Evolutionary conservation across 306 rosid species (phyloP).

Genomic region (Gastrolobium bilobum): DNA sequence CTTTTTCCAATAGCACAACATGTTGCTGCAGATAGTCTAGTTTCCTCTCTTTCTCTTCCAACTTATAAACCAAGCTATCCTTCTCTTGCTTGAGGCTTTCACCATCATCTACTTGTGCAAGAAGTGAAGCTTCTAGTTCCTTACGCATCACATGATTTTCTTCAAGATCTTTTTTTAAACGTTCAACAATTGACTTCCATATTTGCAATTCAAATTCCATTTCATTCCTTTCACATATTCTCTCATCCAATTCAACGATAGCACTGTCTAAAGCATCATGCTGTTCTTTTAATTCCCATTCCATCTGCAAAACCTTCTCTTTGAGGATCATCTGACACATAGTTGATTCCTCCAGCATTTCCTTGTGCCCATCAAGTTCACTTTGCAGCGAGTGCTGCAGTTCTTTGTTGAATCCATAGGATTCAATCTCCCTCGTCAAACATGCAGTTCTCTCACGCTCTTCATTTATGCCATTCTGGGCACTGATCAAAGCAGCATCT

Average conservation of each 20-base stretch:
- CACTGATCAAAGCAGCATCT: constrained; percentile 57
- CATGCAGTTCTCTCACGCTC: constrained; percentile 52
- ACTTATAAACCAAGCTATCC: constrained; percentile 43
- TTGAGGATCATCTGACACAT: constrained; percentile 54
- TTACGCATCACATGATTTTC: constrained; percentile 59
- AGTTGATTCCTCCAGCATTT: constrained; percentile 68
- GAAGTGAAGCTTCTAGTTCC: constrained; percentile 83
- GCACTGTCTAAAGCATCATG: constrained; percentile 62
- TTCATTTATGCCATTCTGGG: constrained; percentile 48
- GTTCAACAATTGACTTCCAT: constrained; percentile 72
- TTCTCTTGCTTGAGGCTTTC: constrained; percentile 73
- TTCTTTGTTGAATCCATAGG: constrained; percentile 54
- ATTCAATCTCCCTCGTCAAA: constrained; percentile 56
- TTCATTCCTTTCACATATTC: constrained; percentile 66
- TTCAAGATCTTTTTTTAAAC: constrained; percentile 64
- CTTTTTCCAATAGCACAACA: constrained; percentile 57
- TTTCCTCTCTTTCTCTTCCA: constrained; percentile 60
- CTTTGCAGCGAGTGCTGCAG: constrained; percentile 51
- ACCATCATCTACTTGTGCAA: constrained; percentile 68
- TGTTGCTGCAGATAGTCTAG: constrained; percentile 56
- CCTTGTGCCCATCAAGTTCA: constrained; percentile 65
- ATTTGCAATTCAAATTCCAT: constrained; percentile 72
- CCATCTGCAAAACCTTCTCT: constrained; percentile 52
- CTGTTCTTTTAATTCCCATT: constrained; percentile 49
- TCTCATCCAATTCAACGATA: constrained; percentile 62